Conservation (phyloP, 2,329 filamentous ascomycete genomes). For the Colletotrichum sp. region DNA sequence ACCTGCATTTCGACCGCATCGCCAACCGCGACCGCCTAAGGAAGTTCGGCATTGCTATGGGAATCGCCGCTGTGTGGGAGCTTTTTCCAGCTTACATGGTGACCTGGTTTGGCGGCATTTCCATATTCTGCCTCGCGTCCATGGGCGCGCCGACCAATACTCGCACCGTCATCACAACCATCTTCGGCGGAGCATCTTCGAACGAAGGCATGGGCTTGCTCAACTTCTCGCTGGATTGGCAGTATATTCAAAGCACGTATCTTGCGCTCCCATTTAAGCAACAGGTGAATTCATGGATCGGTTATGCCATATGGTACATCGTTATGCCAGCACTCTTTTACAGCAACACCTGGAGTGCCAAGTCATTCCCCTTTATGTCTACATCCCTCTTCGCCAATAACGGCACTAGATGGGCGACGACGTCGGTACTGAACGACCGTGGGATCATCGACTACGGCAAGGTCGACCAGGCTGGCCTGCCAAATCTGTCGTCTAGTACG, state of each 20-base stretch:
- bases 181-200: constrained; percentile 45
- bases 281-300: constrained; percentile 40
- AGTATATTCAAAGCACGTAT: constrained; percentile 41
- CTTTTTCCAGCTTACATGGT: constrained; percentile 52
- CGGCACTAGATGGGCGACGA: constrained; percentile 26
- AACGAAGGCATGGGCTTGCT: constrained; percentile 45
- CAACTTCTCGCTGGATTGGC: constrained; percentile 47
- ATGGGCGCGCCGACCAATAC: constrained; percentile 35
- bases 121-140: constrained; percentile 51
- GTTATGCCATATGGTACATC: constrained; percentile 38
- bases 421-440: constrained; percentile 24
- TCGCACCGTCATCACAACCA: constrained; percentile 26
- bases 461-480: constrained; percentile 28
- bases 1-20: constrained; percentile 32
- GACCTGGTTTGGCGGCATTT: constrained; percentile 42
- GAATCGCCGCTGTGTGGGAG: constrained; percentile 47
- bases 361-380: constrained; percentile 36
- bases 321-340: constrained; percentile 44
- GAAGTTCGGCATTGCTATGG: constrained; percentile 33
- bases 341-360: constrained; percentile 40
- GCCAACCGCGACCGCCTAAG: constrained; percentile 29
- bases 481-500: constrained; percentile 29
- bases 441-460: constrained; percentile 31
- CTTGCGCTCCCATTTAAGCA: constrained; percentile 42
- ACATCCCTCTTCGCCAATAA: constrained; percentile 31